Conservation (phyloP, 352 stramenopile genomes). For the Globisporangium middletonii region DNA sequence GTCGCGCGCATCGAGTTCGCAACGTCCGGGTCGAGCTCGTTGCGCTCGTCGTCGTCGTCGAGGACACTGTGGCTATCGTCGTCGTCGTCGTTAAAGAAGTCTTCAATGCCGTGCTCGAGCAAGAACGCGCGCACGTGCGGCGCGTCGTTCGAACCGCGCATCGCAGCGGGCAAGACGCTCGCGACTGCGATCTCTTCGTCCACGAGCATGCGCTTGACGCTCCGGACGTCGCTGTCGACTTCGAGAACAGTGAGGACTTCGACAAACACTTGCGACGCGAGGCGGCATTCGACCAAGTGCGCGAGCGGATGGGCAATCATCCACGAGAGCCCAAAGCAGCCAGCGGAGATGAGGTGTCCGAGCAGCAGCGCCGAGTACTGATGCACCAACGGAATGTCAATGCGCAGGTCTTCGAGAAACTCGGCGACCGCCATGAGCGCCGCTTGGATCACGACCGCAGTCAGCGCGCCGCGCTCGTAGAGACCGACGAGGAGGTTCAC, state of each 20-base stretch:
- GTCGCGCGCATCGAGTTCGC: constrained; percentile 63
- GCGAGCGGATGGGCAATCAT: constrained; percentile 53
- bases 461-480: constrained; percentile 59
- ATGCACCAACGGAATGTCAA: constrained; percentile 80
- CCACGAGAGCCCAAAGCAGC: constrained; percentile 83
- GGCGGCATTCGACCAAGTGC: constrained; percentile 50
- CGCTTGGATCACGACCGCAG: constrained; percentile 66
- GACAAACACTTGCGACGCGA: constrained; percentile 65
- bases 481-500: constrained; percentile 73
- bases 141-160: constrained; percentile 26
- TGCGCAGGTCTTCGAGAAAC: constrained; percentile 82
- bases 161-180: constrained; percentile 37
- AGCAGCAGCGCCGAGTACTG: constrained; percentile 74
- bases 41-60: constrained; percentile 37
- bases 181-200: constrained; percentile 69
- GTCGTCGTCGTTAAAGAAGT: constrained; percentile 50
- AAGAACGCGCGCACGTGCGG: constrained; percentile 51
- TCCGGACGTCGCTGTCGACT: constrained; percentile 51
- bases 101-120: constrained; percentile 50
- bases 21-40: constrained; percentile 55
- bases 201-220: constrained; percentile 68
- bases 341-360: constrained; percentile 62
- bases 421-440: constrained; percentile 67
- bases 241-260: constrained; percentile 75
- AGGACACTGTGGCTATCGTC: constrained; percentile 19